Evolutionary conservation across 2,329 filamentous ascomycete genomes (phyloP).

Genomic region (Beauveria sp.): DNA sequence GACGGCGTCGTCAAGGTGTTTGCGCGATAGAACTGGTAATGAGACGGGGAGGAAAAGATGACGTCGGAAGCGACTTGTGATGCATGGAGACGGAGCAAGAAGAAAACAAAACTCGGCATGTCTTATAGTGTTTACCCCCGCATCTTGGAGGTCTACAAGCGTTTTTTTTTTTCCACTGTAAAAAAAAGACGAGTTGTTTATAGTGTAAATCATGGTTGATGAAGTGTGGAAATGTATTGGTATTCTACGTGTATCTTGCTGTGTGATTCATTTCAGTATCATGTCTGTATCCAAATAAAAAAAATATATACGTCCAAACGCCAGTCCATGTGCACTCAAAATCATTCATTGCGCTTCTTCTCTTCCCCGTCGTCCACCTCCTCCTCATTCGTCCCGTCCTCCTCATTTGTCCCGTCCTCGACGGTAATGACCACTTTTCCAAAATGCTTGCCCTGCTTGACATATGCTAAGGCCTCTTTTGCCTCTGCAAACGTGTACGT

Average conservation of each 20-base stretch:
- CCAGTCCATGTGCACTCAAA: background rate
- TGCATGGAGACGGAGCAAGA: background rate
- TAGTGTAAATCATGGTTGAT: conserved; percentile 10
- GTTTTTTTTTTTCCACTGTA: conserved; percentile 1
- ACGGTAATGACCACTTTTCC: conserved; percentile 48
- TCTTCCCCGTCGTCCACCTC: background rate
- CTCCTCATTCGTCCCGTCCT: background rate
- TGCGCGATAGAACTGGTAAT: conserved; percentile 35
- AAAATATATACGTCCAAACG: too few species aligned
- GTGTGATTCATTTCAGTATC: background rate
- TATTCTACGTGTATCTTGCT: background rate
- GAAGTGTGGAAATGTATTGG: background rate
- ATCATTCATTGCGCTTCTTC: background rate
- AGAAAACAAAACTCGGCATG: background rate
- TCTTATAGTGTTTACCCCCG: conserved; percentile 2
- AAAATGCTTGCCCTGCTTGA: conserved; percentile 47
- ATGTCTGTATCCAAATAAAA: too few species aligned
- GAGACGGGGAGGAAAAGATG: background rate
- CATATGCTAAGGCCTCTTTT: conserved; percentile 43
- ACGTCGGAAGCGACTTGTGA: too few species aligned
- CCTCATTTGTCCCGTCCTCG: conserved; percentile 3
- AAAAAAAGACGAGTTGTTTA: conserved; percentile 4
- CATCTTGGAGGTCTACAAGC: background rate
- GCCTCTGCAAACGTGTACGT: conserved; percentile 40
- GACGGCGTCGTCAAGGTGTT: conserved; percentile 96